Evolutionary conservation across 2,329 filamentous ascomycete species (phyloP), one percentile per base, ranked within the genome.

Genomic region (Rhinocladiella similis): DNA sequence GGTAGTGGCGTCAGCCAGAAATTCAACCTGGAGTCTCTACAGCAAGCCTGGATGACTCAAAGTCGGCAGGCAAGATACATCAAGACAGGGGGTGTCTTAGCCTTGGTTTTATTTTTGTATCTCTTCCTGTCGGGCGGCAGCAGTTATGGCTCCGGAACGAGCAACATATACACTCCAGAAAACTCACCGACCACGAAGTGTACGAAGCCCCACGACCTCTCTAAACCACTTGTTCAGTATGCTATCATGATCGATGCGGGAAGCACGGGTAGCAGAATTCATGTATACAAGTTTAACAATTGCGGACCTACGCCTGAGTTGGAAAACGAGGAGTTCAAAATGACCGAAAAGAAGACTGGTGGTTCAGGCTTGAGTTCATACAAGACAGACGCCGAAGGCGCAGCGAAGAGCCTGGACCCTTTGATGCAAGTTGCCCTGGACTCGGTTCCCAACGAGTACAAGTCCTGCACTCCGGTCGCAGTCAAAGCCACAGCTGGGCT

Each of bases 261-360:
- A 67, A 97, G 92, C 79, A 97, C 94, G 53, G 94, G 94, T 59
- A 97, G 94, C 59, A 89, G 94, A 67, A 97, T 99, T 71, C 95
- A 99, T 78, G 91, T 97, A 57, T 99, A 97, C 82, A 90, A 91
- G 71, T 99, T 97, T 84, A 97, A 97, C 81, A 97, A 97, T 79
- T 99, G 93, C 77, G 94, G 92, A 12, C 77, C 90, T 6, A 92
- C 92, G n/a, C 94, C 94, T 22, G 92, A 97, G 76, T 83, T 99
- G 49, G 94, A 99, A 76, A 80, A 86, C 69, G 94, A 99, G 72
- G 83, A 90, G 56, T 99, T 99, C 75, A 87, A 93, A 79, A 91
- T 92, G 88, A 97, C 92, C 10, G 86, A 90, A 71, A 93, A 91
- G 82, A 86, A 83, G 65, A 83, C 90, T 52, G 91, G 91, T 59